Percentiles rank a stretch among this genome's conserved stretches.
Evolutionary conservation across 345 rosid species (phyloP).

Genomic region (Draba incana): DNA sequence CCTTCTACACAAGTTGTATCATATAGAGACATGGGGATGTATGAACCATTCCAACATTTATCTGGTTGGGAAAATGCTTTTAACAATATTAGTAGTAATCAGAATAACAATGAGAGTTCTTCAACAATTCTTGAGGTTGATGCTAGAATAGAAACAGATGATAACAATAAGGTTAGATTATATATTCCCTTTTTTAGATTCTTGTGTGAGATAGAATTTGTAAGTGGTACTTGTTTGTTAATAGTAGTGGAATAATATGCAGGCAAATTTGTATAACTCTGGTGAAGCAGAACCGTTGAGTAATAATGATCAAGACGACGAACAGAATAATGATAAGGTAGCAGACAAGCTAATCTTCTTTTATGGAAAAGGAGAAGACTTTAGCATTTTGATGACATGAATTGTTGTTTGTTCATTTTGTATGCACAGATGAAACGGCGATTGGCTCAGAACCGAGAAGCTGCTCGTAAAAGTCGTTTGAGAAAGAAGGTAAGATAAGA

Average conservation of each 20-base stretch:
- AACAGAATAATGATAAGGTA: slow-evolving; percentile 64
- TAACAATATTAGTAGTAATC: slow-evolving; percentile 14
- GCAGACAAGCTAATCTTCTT: neutral
- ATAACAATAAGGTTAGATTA: slow-evolving; percentile 30
- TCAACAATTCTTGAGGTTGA: slow-evolving; percentile 59
- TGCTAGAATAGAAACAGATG: slow-evolving; percentile 43
- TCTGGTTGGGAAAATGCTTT: slow-evolving; percentile 70
- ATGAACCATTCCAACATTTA: slow-evolving; percentile 73
- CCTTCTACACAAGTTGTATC: slow-evolving; percentile 64
- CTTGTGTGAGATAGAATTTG: neutral
- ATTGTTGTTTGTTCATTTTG: slow-evolving; percentile 34
- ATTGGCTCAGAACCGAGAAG: slow-evolving; percentile 96
- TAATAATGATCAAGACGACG: slow-evolving; percentile 67
- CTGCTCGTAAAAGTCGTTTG: slow-evolving; percentile 93
- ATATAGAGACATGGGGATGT: slow-evolving; percentile 63
- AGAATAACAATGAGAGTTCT: slow-evolving; percentile 49
- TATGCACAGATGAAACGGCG: slow-evolving; percentile 65
- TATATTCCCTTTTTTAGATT: neutral
- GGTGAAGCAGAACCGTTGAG: slow-evolving; percentile 55
- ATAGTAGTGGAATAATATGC: slow-evolving; percentile 2
- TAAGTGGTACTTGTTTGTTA: slow-evolving; percentile 7
- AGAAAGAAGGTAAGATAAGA: slow-evolving; percentile 77
- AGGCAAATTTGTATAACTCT: slow-evolving; percentile 40
- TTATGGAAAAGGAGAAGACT: neutral
- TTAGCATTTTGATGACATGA: slow-evolving; percentile 30